Base-by-base conservation (phyloP, 208 protist species). In the Angomonas deanei region DNA sequence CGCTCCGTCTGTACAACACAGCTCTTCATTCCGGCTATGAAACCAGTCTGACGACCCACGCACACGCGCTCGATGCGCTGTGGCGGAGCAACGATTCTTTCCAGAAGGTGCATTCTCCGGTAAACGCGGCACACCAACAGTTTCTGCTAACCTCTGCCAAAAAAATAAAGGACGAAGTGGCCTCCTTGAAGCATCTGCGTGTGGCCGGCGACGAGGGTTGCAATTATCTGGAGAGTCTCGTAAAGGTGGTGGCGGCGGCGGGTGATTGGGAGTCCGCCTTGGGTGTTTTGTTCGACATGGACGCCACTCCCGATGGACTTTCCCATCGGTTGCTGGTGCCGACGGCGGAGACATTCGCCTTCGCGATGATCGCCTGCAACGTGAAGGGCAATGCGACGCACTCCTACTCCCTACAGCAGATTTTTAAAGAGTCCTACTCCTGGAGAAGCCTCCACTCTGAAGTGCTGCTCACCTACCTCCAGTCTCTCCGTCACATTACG, bases 71-170 rank as follows among this genome's bases (percentile, higher is more conserved):
- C 19, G 84, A 92, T 39, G 88, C 88, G 0, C 61, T 94, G n/a
- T 94, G 88, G 85, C 82, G 88, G 31, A 72, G 84, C 38, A 79
- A 59, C 0, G 84, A 91, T 33, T 65, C 11, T 2, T 94, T 90
- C 53, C 82, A 84, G 49, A 71, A 72, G 42, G 58, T 68, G 31
- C 78, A 84, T 26, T 58, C 49, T 36, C 3, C 24, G 1, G 23
- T 76, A 2, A 58, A 72, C 23, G 13, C 62, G 4, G 39, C 38
- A 4, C 69, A 82, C 52, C 65, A 64, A 21, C 67, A 65, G 10
- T 47, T 54, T 19, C 52, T 81, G 1, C 55, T 80, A 49, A 59
- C 36, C 13, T 65, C 88, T 24, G 64, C 61, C 48, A 55, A 70
- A n/a, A 49, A 64, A 27, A 76, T 74, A 10, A 31, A 62, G 6